Evolutionary conservation across 1,284 basidiomycete genomes (phyloP).

Genomic region (Hemileia vastatrix): DNA sequence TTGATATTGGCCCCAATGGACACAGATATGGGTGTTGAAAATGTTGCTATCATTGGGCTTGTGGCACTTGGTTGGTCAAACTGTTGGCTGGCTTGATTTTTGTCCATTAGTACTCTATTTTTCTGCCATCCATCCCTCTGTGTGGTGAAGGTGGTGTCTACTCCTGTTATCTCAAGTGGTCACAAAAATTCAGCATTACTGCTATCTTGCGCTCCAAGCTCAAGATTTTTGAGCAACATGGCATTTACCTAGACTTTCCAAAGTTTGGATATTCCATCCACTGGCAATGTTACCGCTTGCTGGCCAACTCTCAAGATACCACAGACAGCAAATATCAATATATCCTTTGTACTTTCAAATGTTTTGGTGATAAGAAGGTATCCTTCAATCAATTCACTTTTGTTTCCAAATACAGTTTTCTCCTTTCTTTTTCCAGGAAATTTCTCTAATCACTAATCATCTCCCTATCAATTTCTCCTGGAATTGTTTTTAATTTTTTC

Average conservation of each 20-base stretch:
- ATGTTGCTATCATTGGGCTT: too few relatives aligned
- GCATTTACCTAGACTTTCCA: conserved; percentile 6
- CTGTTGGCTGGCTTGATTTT: too few relatives aligned
- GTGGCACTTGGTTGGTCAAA: too few relatives aligned
- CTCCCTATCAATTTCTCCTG: conserved; percentile 24
- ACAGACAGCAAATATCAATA: conserved; percentile 28
- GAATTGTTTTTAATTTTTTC: conserved; percentile 27
- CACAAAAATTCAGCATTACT: conserved; percentile 10
- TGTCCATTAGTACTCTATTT: too few relatives aligned
- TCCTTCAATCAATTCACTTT: background rate
- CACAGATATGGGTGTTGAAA: too few relatives aligned
- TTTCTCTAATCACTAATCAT: background rate
- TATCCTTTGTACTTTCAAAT: background rate
- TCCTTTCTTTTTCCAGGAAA: background rate
- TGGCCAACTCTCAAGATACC: conserved; percentile 25
- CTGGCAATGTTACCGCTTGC: conserved; percentile 26
- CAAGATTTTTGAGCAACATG: conserved; percentile 6
- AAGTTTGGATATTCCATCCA: conserved; percentile 7
- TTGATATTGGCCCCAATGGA: too few relatives aligned
- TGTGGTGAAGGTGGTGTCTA: conserved; percentile 21
- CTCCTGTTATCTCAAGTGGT: conserved; percentile 11
- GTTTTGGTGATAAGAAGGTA: background rate
- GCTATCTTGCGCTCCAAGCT: conserved; percentile 11
- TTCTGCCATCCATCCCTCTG: too few relatives aligned
- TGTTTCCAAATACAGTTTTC: background rate